Evolutionary conservation across 495 filamentous ascomycete genomes (phyloP), one percentile per base, ranked within the genome.

Genomic region (Penicillium coprophilum): DNA sequence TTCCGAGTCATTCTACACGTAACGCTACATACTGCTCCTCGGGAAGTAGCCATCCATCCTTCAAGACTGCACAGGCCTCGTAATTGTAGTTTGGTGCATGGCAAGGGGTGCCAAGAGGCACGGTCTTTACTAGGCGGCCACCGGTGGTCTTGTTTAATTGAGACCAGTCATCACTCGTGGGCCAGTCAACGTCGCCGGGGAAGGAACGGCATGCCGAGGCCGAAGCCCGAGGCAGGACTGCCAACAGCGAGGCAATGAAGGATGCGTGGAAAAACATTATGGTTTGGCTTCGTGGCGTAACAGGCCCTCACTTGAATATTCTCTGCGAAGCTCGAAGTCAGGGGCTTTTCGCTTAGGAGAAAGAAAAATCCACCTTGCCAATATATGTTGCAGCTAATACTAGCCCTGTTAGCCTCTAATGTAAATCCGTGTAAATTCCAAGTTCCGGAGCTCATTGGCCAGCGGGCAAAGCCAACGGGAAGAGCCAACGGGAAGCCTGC

Each of bases 141-240:
- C 62, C 65, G 19, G 81, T 46, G 6, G 77, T 66, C 39, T 63
- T 39, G 49, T 82, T 82, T 23, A 83, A 69, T 4, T 52, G 32
- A 6, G 58, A 31, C 80, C 80, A 83, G n/a, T 63, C 60, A 5
- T 54, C 2, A 43, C 47, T 6, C n/a, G 72, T 63, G 4, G 80
- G 80, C 80, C 80, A 83, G 61, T 72, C 72, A 17, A 55, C 12
- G 45, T 83, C 78, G 2, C 66, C 70, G 0, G 77, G 77, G 32
- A 69, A 62, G 55, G 69, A 71, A 15, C 60, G 62, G 52, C 71
- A 73, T 13, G 53, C 38, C 2, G 58, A 53, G 17, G 54, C 49
- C 20, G 58, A 53, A 34, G 54, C 53, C 36, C 43, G 36, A 3
- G 57, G 32, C 15, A 39, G 28, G 4, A 38, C 30, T 7, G 54